These are phyloP conservation scores for Crucibulum laeve DNA, from an alignment of 768 basidiomycete genomes.

Conservation along the genomic window DNA sequence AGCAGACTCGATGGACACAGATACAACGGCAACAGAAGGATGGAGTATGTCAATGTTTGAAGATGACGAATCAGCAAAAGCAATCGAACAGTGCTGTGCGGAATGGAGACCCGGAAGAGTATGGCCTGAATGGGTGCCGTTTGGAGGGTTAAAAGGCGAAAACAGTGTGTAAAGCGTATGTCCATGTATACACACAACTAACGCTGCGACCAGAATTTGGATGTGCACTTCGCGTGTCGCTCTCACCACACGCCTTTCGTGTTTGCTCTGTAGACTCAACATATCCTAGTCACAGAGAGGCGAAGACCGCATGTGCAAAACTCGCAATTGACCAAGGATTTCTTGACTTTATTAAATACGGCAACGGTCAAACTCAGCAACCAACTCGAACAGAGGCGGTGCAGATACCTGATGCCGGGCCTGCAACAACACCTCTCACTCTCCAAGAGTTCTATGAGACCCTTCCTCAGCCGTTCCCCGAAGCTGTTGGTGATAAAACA, in stretches of 20 bases:
- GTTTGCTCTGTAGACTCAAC: slow-evolving; percentile 47
- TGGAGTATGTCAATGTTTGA: background rate
- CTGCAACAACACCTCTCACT: slow-evolving; percentile 22
- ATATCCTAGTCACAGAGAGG: slow-evolving; percentile 35
- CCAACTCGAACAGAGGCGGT: slow-evolving; percentile 9
- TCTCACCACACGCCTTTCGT: slow-evolving; percentile 44
- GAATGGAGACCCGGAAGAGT: slow-evolving; percentile 52
- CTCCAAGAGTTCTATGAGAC: slow-evolving; percentile 61
- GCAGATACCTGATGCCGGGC: slow-evolving; percentile 1
- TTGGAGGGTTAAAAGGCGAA: slow-evolving; percentile 39
- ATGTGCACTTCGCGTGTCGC: slow-evolving; percentile 50
- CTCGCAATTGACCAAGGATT: slow-evolving; percentile 49
- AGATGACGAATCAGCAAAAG: slow-evolving; percentile 11
- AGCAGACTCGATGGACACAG: slow-evolving; percentile 19
- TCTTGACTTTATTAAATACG: slow-evolving; percentile 53
- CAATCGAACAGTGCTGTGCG: slow-evolving; percentile 50
- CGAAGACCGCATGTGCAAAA: slow-evolving; percentile 50
- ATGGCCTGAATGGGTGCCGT: slow-evolving; percentile 48
- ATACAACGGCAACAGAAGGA: slow-evolving; percentile 12
- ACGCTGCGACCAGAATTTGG: slow-evolving; percentile 36
- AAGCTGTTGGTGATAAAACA: slow-evolving; percentile 39
- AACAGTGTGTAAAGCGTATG: slow-evolving; percentile 30
- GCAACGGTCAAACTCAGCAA: slow-evolving; percentile 45
- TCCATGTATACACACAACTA: background rate
- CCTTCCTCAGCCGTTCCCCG: slow-evolving; percentile 62